Conservation (phyloP, 2,329 filamentous ascomycete genomes). For the Calonectria hongkongensis region DNA sequence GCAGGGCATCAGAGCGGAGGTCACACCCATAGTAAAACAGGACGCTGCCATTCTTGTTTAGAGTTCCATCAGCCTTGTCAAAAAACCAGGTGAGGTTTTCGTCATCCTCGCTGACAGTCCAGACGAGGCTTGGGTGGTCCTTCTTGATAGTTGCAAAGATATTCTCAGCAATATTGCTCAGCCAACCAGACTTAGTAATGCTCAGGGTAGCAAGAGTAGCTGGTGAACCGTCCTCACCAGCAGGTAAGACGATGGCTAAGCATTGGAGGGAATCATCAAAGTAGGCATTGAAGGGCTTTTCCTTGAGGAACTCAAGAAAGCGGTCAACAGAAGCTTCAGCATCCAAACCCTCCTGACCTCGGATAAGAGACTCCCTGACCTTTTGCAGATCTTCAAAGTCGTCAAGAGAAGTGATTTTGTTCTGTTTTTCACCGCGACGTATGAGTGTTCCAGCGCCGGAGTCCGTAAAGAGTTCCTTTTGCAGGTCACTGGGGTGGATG, state of each 20-base stretch:
- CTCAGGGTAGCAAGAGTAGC: constrained; percentile 92
- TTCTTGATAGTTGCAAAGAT: constrained; percentile 96
- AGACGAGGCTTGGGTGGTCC: constrained; percentile 91
- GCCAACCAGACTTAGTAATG: constrained; percentile 95
- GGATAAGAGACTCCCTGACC: constrained; percentile 87
- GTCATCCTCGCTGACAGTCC: constrained; percentile 95
- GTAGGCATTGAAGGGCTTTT: constrained; percentile 91
- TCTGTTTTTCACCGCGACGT: constrained; percentile 91
- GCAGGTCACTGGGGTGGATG: constrained; percentile 95
- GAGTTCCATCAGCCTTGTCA: constrained; percentile 94
- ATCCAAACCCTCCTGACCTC: constrained; percentile 88
- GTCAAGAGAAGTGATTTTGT: constrained; percentile 80
- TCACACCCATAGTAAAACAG: constrained; percentile 98
- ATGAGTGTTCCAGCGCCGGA: constrained; percentile 96
- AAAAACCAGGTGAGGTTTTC: constrained; percentile 99
- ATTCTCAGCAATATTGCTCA: constrained; percentile 96
- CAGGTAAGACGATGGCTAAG: constrained; percentile 84
- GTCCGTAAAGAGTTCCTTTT: constrained; percentile 98
- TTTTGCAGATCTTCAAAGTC: constrained; percentile 85
- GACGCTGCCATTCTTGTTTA: constrained; percentile 89
- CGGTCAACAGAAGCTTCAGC: constrained; percentile 88
- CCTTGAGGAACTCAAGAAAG: constrained; percentile 86
- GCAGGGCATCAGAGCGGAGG: constrained; percentile 83
- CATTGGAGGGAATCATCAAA: constrained; percentile 96
- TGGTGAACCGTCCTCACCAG: constrained; percentile 78